These are phyloP conservation scores for Annulohypoxylon nitens DNA, from an alignment of 495 filamentous ascomycete genomes.

Conservation along the genomic window DNA sequence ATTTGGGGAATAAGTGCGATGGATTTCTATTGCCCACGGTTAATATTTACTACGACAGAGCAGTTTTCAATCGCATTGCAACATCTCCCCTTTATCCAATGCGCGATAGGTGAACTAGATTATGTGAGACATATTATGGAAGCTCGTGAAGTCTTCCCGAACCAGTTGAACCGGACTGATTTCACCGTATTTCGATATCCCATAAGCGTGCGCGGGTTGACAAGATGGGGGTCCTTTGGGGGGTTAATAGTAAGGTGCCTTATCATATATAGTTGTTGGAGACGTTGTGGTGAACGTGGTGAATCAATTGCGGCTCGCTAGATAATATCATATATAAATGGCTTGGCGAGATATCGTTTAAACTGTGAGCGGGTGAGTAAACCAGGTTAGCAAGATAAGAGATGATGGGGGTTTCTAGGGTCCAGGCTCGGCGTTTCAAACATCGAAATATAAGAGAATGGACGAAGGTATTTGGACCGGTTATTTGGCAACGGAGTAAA, in stretches of 20 bases:
- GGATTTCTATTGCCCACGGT: constrained; percentile 17
- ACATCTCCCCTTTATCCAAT: constrained; percentile 25
- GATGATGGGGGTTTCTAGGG: constrained; percentile 22
- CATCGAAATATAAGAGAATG: constrained; percentile 21
- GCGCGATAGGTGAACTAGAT: background rate
- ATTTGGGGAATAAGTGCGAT: constrained; percentile 5
- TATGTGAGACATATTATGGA: constrained; percentile 16
- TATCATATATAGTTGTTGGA: constrained; percentile 45
- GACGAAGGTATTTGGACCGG: constrained; percentile 6
- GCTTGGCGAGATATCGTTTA: constrained; percentile 48
- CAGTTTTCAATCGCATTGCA: background rate
- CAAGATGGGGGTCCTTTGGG: constrained; percentile 39
- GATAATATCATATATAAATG: constrained; percentile 39
- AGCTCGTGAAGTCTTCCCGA: constrained; percentile 36
- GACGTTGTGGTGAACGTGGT: constrained; percentile 2
- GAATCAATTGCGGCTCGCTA: constrained; percentile 37
- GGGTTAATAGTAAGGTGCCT: constrained; percentile 24
- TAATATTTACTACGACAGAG: constrained; percentile 19
- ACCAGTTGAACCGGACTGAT: constrained; percentile 34
- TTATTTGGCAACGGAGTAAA: constrained; percentile 32
- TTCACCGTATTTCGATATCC: constrained; percentile 30
- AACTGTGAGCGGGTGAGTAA: constrained; percentile 2
- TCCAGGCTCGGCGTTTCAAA: constrained; percentile 17
- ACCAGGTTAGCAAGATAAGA: constrained; percentile 41
- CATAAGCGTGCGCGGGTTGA: constrained; percentile 26